phyloP scores from a whole-genome alignment of 768 basidiomycete species.

The Tephrocybe sp. region DNA sequence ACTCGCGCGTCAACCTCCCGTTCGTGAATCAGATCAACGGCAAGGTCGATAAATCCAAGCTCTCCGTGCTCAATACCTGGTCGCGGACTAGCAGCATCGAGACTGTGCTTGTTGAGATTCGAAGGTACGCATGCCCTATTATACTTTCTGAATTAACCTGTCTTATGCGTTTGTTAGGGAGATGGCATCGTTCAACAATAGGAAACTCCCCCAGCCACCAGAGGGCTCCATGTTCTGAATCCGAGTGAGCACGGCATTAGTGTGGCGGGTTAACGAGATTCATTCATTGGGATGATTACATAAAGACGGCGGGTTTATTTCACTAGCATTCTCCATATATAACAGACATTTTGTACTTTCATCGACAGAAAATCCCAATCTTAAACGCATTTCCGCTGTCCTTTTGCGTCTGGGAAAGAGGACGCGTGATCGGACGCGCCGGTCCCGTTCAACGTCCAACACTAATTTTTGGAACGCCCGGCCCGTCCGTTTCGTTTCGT shows the following conservation, averaged over 20 bases:
- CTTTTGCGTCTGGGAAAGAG: too few relatives aligned
- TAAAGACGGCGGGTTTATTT: too few relatives aligned
- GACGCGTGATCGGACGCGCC: too few relatives aligned
- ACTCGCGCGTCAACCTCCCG: slow-evolving; percentile 90
- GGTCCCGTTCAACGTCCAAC: too few relatives aligned
- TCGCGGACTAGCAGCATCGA: slow-evolving; percentile 77
- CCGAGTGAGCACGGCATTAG: background rate
- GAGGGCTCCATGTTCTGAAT: slow-evolving; percentile 76
- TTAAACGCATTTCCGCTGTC: too few relatives aligned
- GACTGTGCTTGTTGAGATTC: slow-evolving; percentile 87
- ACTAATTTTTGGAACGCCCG: too few relatives aligned
- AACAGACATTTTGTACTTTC: too few relatives aligned
- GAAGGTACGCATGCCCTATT: slow-evolving; percentile 58
- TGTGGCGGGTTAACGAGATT: too few relatives aligned
- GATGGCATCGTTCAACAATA: slow-evolving; percentile 90
- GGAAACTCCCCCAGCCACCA: slow-evolving; percentile 93
- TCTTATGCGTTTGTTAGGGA: slow-evolving; percentile 59
- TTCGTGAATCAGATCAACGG: slow-evolving; percentile 81
- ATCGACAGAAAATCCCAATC: too few relatives aligned
- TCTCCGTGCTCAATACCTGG: slow-evolving; percentile 79
- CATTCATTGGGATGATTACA: too few relatives aligned
- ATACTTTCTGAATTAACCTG: slow-evolving; percentile 4
- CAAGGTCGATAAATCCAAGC: slow-evolving; percentile 70
- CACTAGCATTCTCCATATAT: too few relatives aligned
- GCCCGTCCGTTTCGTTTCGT: too few relatives aligned